phyloP scores from a whole-genome alignment of 2,329 filamentous ascomycete genomes.

The Curvularia lunata region DNA sequence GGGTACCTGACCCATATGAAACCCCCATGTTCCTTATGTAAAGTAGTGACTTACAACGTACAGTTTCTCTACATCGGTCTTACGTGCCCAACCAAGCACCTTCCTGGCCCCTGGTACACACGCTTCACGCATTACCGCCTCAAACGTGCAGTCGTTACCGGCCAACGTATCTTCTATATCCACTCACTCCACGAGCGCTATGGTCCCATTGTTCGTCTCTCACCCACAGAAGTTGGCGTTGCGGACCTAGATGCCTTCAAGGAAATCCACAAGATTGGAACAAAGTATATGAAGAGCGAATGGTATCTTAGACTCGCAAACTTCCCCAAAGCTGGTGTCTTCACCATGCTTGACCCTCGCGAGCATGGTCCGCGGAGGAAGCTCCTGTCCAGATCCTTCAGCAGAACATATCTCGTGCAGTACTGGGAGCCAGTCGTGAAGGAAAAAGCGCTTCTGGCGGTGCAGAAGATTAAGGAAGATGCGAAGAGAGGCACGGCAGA shows the following conservation, averaged over 20 bases:
- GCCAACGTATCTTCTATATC: slow-evolving; percentile 50
- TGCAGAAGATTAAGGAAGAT: slow-evolving; percentile 41
- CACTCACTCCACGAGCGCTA: slow-evolving; percentile 46
- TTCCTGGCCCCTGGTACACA: slow-evolving; percentile 44
- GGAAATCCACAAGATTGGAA: slow-evolving; percentile 40
- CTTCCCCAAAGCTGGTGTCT: slow-evolving; percentile 41
- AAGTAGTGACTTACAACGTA: slow-evolving; percentile 1
- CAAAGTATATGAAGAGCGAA: slow-evolving; percentile 37
- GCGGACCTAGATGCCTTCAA: slow-evolving; percentile 39
- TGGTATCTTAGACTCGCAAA: slow-evolving; percentile 36
- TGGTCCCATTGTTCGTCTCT: slow-evolving; percentile 42
- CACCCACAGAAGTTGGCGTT: slow-evolving; percentile 40
- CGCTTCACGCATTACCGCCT: slow-evolving; percentile 45
- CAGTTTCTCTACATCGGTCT: slow-evolving; percentile 32
- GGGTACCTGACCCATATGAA: not conserved
- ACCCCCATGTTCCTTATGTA: not conserved
- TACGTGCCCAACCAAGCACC: slow-evolving; percentile 36
- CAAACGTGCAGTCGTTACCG: slow-evolving; percentile 47
- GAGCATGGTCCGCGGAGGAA: slow-evolving; percentile 45
- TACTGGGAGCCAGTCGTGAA: slow-evolving; percentile 48
- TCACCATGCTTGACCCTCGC: slow-evolving; percentile 47
- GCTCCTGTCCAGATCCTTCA: slow-evolving; percentile 47
- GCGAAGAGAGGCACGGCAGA: slow-evolving; percentile 39
- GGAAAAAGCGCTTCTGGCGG: slow-evolving; percentile 42
- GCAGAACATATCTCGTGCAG: slow-evolving; percentile 43